Evolutionary conservation across 1,284 basidiomycete genomes (phyloP).

Genomic region (Vanrija pseudolonga): DNA sequence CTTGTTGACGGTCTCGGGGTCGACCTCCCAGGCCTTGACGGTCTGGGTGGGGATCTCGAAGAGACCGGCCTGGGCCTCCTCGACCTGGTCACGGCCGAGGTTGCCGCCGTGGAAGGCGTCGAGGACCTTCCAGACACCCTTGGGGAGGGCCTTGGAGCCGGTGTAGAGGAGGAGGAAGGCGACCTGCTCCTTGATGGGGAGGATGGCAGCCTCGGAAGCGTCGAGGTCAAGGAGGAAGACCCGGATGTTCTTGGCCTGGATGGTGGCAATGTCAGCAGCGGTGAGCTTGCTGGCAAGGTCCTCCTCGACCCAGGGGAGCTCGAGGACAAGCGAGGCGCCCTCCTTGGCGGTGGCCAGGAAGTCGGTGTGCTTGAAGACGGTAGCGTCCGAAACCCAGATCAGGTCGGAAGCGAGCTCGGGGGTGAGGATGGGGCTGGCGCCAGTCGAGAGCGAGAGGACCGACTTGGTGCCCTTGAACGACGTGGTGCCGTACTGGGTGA

Average conservation of each 20-base stretch:
- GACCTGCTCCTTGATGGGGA: conserved; percentile 46
- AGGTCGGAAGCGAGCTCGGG: conserved; percentile 34
- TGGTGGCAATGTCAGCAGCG: conserved; percentile 39
- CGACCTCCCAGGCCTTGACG: conserved; percentile 33
- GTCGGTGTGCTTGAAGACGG: conserved; percentile 46
- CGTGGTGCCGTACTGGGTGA: conserved; percentile 45
- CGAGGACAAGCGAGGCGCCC: conserved; percentile 46
- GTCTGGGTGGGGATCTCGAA: conserved; percentile 30
- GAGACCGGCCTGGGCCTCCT: conserved; percentile 46
- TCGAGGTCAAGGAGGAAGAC: conserved; percentile 48
- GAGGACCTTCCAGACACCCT: conserved; percentile 44
- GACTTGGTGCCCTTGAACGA: conserved; percentile 47
- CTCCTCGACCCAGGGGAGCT: conserved; percentile 48
- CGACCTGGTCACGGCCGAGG: conserved; percentile 43
- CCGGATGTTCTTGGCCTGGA: conserved; percentile 47
- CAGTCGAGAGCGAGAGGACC: conserved; percentile 38
- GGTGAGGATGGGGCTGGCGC: conserved; percentile 16
- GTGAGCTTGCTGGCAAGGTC: conserved; percentile 46
- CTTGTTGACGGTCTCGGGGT: conserved; percentile 42
- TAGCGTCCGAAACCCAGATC: conserved; percentile 48
- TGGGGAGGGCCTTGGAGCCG: conserved; percentile 37
- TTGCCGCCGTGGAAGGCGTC: conserved; percentile 47
- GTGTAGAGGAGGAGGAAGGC: conserved; percentile 51
- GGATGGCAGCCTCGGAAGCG: conserved; percentile 23
- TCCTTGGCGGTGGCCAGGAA: conserved; percentile 38